Base-by-base conservation (phyloP, 2,329 filamentous ascomycete genomes). In the Lachnellula cervina region DNA sequence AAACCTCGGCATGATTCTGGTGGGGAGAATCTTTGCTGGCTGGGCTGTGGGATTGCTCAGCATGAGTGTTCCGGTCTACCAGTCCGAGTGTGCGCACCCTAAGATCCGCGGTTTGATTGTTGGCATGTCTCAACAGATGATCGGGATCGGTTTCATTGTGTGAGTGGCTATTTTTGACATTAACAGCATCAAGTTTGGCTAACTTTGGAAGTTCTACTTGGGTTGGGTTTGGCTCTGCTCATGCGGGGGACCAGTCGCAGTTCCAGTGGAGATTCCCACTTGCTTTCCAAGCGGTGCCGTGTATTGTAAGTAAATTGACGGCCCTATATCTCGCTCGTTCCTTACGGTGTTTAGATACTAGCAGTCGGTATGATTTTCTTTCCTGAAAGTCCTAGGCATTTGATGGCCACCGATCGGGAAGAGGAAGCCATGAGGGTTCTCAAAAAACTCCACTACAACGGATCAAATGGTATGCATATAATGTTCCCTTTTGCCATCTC, bases 321-420 rank as follows among this genome's bases (percentile, higher is more conserved):
- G 16, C 8, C 16, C 5, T 21, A 44, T 9, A 4, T 6, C 76
- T 74, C 59, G 76, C 74, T 34, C 3, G 17, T 43, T 32, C 40
- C 49, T 47, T 9, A 51, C 13, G 17, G 28, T 14, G 7, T 14
- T 11, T 38, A 55, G 13, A 60, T 66, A 16, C 73, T 83, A 2
- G 87, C 81, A 7, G 67, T 81, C 0, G 77, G 90, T 49, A 92
- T 93, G 59, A 73, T 84, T 62, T 66, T 86, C 34, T 90, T 93
- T 35, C 88, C 88, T 0, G 89, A 93, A 70, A 83, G 78, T 5
- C 81, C 81, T 14, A 58, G 86, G 55, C 93, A 89, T 87, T 80
- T 93, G 38, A 88, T 92, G 65, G 86, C 88, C 63, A 80, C 90
- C 62, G 82, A 82, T 56, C 77, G 77, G n/a, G 68, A 77, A 21